Evolutionary conservation across 495 filamentous ascomycete species (phyloP).

Genomic region (Annulohypoxylon moriforme): DNA sequence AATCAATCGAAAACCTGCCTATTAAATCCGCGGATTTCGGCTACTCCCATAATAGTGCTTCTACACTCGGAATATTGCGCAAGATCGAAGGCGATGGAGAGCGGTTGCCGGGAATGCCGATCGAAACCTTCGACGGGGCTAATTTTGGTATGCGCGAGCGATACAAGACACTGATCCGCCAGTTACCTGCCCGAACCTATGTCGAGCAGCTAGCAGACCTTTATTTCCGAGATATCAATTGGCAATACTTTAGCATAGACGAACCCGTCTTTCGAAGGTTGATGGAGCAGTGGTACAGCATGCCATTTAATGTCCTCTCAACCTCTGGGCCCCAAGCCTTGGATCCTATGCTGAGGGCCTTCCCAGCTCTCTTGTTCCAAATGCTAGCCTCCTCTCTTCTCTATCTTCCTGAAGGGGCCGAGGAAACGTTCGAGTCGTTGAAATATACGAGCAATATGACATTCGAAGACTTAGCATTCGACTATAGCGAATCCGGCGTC

Average conservation of each 20-base stretch:
- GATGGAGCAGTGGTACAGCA: slow-evolving; percentile 62
- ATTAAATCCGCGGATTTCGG: slow-evolving; percentile 58
- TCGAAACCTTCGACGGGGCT: slow-evolving; percentile 41
- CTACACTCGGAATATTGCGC: slow-evolving; percentile 62
- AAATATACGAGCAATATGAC: slow-evolving; percentile 70
- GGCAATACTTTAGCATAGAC: slow-evolving; percentile 68
- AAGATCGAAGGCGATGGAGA: slow-evolving; percentile 57
- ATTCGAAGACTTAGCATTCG: slow-evolving; percentile 66
- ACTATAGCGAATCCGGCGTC: slow-evolving; percentile 68
- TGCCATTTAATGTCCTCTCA: slow-evolving; percentile 59
- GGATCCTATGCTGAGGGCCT: slow-evolving; percentile 57
- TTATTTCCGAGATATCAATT: slow-evolving; percentile 69
- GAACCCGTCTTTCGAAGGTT: slow-evolving; percentile 61
- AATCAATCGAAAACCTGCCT: slow-evolving; percentile 35
- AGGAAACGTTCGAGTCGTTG: slow-evolving; percentile 61
- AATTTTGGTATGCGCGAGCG: slow-evolving; percentile 56
- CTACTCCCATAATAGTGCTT: slow-evolving; percentile 58
- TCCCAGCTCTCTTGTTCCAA: slow-evolving; percentile 69
- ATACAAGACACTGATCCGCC: slow-evolving; percentile 64
- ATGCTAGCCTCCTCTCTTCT: slow-evolving; percentile 65
- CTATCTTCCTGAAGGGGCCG: slow-evolving; percentile 59
- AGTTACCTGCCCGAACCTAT: slow-evolving; percentile 64
- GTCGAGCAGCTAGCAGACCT: slow-evolving; percentile 64
- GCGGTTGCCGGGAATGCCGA: slow-evolving; percentile 43
- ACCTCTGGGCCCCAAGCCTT: slow-evolving; percentile 56